Conservation (phyloP, 2,329 filamentous ascomycete species). For the Alternaria brassicicola region DNA sequence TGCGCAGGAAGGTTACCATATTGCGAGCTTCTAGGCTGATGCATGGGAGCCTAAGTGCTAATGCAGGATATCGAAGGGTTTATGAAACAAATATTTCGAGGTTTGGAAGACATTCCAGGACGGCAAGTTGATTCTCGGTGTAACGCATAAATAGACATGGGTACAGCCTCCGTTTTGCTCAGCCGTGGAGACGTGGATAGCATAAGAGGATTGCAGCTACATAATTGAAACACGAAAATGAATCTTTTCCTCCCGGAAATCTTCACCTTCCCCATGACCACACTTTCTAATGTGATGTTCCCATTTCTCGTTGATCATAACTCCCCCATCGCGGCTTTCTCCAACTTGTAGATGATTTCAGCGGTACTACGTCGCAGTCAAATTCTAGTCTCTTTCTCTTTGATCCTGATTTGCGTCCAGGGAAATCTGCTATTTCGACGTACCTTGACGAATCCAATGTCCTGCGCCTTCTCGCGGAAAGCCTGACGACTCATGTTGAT, state of each 20-base stretch:
- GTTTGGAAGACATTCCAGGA: neutral
- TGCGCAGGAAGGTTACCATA: slow-evolving; percentile 8
- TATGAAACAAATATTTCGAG: neutral
- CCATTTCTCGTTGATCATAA: neutral
- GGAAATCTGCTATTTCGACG: neutral
- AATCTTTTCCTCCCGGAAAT: neutral
- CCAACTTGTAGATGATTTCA: neutral
- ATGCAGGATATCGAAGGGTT: no score
- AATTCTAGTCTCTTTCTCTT: no score
- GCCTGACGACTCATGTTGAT: slow-evolving; percentile 77
- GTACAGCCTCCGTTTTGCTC: neutral
- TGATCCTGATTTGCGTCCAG: neutral
- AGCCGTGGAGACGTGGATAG: neutral
- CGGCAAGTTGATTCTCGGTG: neutral
- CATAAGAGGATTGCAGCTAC: neutral
- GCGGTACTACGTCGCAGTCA: neutral
- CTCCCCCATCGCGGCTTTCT: neutral
- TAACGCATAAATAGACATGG: neutral
- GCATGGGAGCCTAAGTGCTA: neutral
- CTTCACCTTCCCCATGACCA: neutral
- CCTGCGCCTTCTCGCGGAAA: slow-evolving; percentile 69
- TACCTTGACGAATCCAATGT: slow-evolving; percentile 72
- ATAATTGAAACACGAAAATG: neutral
- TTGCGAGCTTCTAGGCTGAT: neutral
- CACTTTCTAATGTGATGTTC: neutral